Evolutionary conservation across 2,329 filamentous ascomycete genomes (phyloP).

Genomic region (Blumeria hordei): DNA sequence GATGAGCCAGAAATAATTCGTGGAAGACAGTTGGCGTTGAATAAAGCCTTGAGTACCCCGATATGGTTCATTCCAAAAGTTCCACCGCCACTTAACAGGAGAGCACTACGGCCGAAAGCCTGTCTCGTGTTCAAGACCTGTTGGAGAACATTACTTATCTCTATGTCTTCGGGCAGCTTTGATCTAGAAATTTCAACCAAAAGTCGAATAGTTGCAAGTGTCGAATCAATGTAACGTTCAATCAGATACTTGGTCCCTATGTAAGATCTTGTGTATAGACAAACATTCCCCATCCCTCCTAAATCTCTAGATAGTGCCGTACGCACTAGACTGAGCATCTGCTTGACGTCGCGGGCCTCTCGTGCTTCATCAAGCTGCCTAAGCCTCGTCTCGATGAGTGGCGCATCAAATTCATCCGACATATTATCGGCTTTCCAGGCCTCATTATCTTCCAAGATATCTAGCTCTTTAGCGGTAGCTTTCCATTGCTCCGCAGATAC

Average conservation of each 20-base stretch:
- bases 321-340: constrained; percentile 60
- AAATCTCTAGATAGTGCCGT: constrained; percentile 60
- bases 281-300: constrained; percentile 63
- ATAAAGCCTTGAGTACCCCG: constrained; percentile 43
- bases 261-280: constrained; percentile 63
- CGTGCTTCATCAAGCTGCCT: constrained; percentile 52
- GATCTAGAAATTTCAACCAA: constrained; percentile 36
- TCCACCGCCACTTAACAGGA: constrained; percentile 43
- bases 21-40: constrained; percentile 35
- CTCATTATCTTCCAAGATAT: constrained; percentile 57
- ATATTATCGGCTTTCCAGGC: constrained; percentile 47
- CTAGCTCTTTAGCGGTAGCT: constrained; percentile 49
- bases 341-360: constrained; percentile 41
- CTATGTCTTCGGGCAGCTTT: constrained; percentile 26
- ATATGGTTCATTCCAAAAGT: constrained; percentile 53
- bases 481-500: constrained; percentile 50
- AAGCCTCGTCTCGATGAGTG: constrained; percentile 44
- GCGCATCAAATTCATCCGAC: constrained; percentile 30
- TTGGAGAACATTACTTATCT: constrained; percentile 28
- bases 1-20: constrained; percentile 45
- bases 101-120: constrained; percentile 39
- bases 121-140: constrained; percentile 35
- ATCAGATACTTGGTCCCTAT: constrained; percentile 72
- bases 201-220: constrained; percentile 46
- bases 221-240: constrained; percentile 65